Evolutionary conservation across 495 filamentous ascomycete species (phyloP).

Genomic region (Daldinia vernicosa): DNA sequence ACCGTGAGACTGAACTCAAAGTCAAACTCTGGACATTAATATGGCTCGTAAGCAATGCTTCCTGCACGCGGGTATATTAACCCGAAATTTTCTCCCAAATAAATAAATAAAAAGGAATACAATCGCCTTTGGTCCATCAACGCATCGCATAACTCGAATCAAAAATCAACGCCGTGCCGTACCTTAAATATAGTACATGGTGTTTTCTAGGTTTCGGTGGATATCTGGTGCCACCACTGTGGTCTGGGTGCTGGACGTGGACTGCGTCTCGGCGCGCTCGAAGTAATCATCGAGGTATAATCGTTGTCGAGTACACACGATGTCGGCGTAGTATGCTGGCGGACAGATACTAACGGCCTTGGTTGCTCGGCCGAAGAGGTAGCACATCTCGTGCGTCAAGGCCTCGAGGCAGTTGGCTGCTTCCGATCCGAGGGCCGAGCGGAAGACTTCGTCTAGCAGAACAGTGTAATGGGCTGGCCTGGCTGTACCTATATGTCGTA

Average conservation of each 20-base stretch:
- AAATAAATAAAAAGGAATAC: too few species aligned
- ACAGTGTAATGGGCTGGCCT: constrained; percentile 82
- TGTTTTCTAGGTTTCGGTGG: constrained; percentile 62
- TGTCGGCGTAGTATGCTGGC: constrained; percentile 84
- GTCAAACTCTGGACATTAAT: background rate
- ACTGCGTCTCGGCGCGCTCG: constrained; percentile 52
- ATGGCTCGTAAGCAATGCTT: background rate
- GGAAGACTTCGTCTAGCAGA: constrained; percentile 77
- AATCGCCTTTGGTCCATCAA: background rate
- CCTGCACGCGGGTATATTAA: background rate
- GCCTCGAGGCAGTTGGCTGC: constrained; percentile 69
- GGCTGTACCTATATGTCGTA: constrained; percentile 67
- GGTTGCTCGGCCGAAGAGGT: constrained; percentile 80
- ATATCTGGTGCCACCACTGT: constrained; percentile 46
- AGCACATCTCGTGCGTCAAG: constrained; percentile 79
- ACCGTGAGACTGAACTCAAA: background rate
- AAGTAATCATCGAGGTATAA: constrained; percentile 70
- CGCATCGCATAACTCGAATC: background rate
- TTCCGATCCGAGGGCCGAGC: constrained; percentile 47
- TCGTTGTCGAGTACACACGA: constrained; percentile 74
- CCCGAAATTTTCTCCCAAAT: background rate
- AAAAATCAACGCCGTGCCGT: background rate
- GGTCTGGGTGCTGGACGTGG: constrained; percentile 31
- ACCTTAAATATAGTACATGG: constrained; percentile 80
- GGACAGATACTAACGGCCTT: constrained; percentile 82